Conservation (phyloP, 345 rosid genomes). For the Noccaea caerulescens region DNA sequence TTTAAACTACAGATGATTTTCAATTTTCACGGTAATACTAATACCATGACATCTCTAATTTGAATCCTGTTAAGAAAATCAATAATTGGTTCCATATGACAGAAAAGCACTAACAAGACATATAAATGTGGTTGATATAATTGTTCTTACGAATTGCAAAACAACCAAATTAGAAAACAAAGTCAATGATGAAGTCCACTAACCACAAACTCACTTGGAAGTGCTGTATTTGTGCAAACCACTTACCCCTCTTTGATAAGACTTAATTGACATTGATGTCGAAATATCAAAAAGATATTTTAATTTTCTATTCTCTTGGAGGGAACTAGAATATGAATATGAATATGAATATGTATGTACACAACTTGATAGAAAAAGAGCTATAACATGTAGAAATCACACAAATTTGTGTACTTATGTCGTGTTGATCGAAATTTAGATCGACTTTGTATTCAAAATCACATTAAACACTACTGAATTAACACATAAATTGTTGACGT, state of each 20-base stretch:
- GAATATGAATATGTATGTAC: neutral
- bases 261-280: conserved; percentile 33
- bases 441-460: neutral
- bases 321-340: neutral
- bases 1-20: neutral
- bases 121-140: conserved; percentile 21
- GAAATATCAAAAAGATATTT: neutral
- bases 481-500: neutral
- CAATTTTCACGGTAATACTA: neutral
- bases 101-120: conserved; percentile 32
- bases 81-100: neutral
- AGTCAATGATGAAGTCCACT: conserved; percentile 45
- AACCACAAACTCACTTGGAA: conserved; percentile 36
- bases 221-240: conserved; percentile 28
- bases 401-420: neutral
- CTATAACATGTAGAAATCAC: neutral
- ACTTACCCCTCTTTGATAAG: conserved; percentile 33
- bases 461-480: neutral
- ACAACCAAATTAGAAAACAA: conserved; percentile 19
- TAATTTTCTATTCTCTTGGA: neutral
- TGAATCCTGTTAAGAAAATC: neutral
- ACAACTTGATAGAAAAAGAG: neutral
- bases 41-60: neutral
- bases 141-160: conserved; percentile 26
- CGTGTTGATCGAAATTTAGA: neutral